Base-by-base conservation (phyloP, 2,329 filamentous ascomycete genomes). In the Triangularia setosa region DNA sequence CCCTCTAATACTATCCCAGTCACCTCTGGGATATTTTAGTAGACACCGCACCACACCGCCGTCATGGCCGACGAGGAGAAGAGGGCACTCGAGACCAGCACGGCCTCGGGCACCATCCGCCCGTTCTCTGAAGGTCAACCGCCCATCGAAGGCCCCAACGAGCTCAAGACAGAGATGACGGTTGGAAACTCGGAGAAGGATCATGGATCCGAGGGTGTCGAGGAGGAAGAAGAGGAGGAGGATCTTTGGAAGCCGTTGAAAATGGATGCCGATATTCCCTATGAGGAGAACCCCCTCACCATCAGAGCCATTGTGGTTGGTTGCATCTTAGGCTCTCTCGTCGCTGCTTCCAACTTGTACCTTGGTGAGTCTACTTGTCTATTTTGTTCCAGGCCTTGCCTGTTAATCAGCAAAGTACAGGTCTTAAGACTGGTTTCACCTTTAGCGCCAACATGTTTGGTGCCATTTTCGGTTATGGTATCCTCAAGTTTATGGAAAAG, bases 301-400 rank as follows among this genome's bases (percentile, higher is more conserved):
- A 66, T 82, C 63, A 79, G 84, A 56, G 83, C 83, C 25, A 73
- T 86, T 52, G 63, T 84, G 55, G 74, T 84, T 57, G 84, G 84
- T 64, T 79, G 80, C 68, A 71, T 80, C 53, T 80, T 84, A 54
- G 84, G 84, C 63, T 80, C 78, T 35, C 76, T 86, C 8, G 83
- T 86, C 63, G 84, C 84, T 70, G 82, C 83, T 8, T 85, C 83
- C 55, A 86, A 86, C 72, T 75, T 86, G 66, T 87, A 86, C 69
- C 79, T 86, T 28, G 83, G 83, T 79, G 72, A 78, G 81, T 12
- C 3, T 80, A 27, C 71, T 65, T 18, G 4, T 53, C 62, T 40
- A 14, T 44, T 25, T 1, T 9, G 48, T 28, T 23, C 23, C 28
- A 59, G 30, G 8, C 57, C 1, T n/a, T 16, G 57, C 24, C 14